These are phyloP conservation scores for Pseudozyma thailandica DNA, from an alignment of 1,284 basidiomycete genomes.

Conservation along the genomic window DNA sequence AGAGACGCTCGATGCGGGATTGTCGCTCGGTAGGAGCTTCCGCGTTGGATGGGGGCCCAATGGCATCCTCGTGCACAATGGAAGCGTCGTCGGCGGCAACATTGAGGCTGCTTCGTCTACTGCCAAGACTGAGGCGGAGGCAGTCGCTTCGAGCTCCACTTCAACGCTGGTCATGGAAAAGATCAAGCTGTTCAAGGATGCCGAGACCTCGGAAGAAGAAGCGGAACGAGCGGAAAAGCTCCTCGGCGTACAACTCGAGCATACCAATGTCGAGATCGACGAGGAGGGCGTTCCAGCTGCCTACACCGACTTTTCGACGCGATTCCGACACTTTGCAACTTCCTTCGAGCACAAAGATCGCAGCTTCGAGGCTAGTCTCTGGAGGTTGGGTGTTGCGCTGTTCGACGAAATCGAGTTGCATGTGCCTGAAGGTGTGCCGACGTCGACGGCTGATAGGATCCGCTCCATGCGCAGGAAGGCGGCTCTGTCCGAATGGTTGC, in stretches of 20 bases:
- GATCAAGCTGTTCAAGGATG: conserved; percentile 51
- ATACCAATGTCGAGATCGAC: conserved; percentile 75
- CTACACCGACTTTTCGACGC: conserved; percentile 71
- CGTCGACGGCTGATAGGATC: conserved; percentile 75
- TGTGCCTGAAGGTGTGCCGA: conserved; percentile 73
- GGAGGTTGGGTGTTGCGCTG: conserved; percentile 87
- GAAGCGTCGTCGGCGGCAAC: conserved; percentile 61
- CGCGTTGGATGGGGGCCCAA: conserved; percentile 89
- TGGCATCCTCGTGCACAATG: conserved; percentile 80
- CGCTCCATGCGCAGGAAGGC: conserved; percentile 79
- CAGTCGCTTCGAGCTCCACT: conserved; percentile 14
- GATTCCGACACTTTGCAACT: conserved; percentile 81
- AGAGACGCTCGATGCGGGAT: conserved; percentile 80
- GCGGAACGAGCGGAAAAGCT: conserved; percentile 72
- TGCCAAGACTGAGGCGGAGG: conserved; percentile 18
- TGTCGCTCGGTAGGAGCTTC: conserved; percentile 87
- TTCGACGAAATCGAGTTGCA: conserved; percentile 83
- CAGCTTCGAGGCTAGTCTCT: conserved; percentile 75
- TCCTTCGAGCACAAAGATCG: conserved; percentile 80
- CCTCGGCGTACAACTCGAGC: conserved; percentile 80
- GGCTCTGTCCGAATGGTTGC: conserved; percentile 86
- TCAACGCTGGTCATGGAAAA: conserved; percentile 48
- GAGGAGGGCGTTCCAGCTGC: conserved; percentile 72
- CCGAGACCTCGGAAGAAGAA: conserved; percentile 30
- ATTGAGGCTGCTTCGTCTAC: conserved; percentile 2